A percentile compares a stretch with the other conserved stretches of the same genome.
phyloP scores from a whole-genome alignment of 179 eudicot genomes.

The Gypsophila paniculata region DNA sequence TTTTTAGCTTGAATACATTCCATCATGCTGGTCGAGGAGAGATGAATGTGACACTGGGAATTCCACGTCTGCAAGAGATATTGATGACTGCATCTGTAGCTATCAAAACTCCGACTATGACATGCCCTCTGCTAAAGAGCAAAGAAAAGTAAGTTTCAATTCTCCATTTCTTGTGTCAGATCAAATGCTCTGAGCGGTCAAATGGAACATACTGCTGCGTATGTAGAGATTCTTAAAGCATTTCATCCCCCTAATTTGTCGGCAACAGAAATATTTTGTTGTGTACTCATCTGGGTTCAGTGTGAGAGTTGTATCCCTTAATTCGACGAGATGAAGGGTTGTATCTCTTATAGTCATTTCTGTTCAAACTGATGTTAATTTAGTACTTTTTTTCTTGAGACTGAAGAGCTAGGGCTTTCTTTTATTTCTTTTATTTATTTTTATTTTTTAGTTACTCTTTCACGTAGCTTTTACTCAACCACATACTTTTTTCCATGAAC shows the following conservation, averaged over 20 bases:
- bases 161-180: conserved; percentile 6
- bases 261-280: background rate
- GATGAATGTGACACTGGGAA: conserved; percentile 98
- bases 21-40: conserved; percentile 99
- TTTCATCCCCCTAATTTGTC: conserved; percentile 4
- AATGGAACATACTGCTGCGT: background rate
- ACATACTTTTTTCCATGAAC: too few relatives aligned
- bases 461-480: too few relatives aligned
- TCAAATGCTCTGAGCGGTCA: background rate
- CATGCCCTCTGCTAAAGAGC: conserved; percentile 67
- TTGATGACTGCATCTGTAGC: conserved; percentile 75
- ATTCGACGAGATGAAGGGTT: too few relatives aligned
- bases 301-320: too few relatives aligned
- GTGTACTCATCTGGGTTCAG: background rate
- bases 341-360: background rate
- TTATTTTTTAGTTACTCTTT: too few relatives aligned
- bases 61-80: conserved; percentile 98
- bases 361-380: background rate
- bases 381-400: background rate
- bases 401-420: background rate
- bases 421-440: too few relatives aligned
- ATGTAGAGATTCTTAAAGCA: conserved; percentile 1
- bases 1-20: conserved; percentile 81
- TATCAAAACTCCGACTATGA: conserved; percentile 89
- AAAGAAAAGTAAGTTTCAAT: conserved; percentile 55